Evolutionary conservation across 1,284 basidiomycete species (phyloP).

Genomic region (Rhodotorula sp.): DNA sequence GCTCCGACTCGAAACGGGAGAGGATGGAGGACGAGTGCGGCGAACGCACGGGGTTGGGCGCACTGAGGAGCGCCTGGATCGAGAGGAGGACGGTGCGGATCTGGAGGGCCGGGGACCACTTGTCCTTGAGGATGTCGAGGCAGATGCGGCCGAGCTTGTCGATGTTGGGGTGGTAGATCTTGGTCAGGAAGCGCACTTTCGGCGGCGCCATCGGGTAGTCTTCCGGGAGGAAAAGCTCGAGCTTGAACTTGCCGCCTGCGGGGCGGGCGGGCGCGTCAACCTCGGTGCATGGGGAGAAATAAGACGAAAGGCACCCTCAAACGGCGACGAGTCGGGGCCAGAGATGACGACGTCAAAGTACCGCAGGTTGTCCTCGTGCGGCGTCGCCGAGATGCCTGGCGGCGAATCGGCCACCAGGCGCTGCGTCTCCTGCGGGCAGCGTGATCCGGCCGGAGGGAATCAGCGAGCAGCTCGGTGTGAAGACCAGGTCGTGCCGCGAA

Average conservation of each 20-base stretch:
- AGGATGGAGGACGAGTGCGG: neutral
- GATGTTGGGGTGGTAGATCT: slow-evolving; percentile 99
- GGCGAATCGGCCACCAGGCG: slow-evolving; percentile 92
- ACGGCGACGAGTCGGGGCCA: slow-evolving; percentile 91
- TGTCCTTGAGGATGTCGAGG: slow-evolving; percentile 97
- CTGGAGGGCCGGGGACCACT: slow-evolving; percentile 98
- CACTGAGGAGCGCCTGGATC: slow-evolving; percentile 89
- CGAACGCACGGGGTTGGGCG: slow-evolving; percentile 75
- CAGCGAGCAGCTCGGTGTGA: neutral
- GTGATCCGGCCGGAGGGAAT: too few species aligned
- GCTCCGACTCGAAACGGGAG: neutral
- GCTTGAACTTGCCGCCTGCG: slow-evolving; percentile 84
- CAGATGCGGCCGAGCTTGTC: slow-evolving; percentile 99
- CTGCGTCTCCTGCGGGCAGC: slow-evolving; percentile 79
- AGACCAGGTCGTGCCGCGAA: too few species aligned
- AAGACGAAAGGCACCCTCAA: slow-evolving; percentile 65
- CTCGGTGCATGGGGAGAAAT: neutral
- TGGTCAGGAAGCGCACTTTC: slow-evolving; percentile 96
- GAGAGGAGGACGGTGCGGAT: slow-evolving; percentile 97
- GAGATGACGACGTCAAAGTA: slow-evolving; percentile 98
- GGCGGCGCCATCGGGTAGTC: slow-evolving; percentile 99
- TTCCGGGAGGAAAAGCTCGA: slow-evolving; percentile 96
- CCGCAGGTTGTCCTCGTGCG: slow-evolving; percentile 95
- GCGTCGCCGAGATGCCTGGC: slow-evolving; percentile 87
- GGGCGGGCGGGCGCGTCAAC: neutral